phyloP scores from a whole-genome alignment of 345 rosid genomes.

The Barbarea vulgaris region DNA sequence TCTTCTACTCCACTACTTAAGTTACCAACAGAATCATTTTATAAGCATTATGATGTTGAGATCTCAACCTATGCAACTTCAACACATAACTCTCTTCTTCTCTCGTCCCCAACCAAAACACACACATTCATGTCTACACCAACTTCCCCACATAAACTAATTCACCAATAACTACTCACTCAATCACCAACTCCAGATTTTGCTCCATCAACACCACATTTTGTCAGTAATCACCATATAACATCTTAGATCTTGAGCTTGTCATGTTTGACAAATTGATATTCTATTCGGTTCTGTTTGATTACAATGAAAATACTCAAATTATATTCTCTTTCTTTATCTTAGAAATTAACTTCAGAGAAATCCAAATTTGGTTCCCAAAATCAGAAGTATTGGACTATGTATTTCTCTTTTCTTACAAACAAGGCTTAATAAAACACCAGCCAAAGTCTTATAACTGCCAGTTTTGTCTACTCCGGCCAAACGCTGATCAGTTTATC shows the following conservation, averaged over 20 bases:
- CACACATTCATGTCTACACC: slow-evolving; percentile 8
- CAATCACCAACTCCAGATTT: background rate
- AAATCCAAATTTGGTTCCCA: background rate
- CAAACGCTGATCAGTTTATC: slow-evolving; percentile 47
- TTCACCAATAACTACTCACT: background rate
- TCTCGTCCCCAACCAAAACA: slow-evolving; percentile 12
- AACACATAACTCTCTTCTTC: slow-evolving; percentile 1
- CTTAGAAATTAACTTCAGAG: background rate
- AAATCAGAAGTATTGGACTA: background rate
- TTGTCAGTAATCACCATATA: slow-evolving; percentile 15
- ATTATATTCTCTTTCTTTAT: background rate
- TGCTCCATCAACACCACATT: background rate
- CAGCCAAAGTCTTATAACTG: slow-evolving; percentile 16
- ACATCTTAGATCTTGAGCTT: background rate
- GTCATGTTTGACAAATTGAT: background rate
- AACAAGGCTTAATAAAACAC: slow-evolving; percentile 21
- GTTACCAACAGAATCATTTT: slow-evolving; percentile 33
- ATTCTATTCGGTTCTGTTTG: background rate
- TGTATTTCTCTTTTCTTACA: slow-evolving; percentile 13
- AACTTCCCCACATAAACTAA: slow-evolving; percentile 15
- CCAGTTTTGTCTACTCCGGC: slow-evolving; percentile 13
- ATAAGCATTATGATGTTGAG: slow-evolving; percentile 36
- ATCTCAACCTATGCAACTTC: slow-evolving; percentile 40
- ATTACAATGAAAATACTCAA: background rate
- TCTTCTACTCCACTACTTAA: slow-evolving; percentile 43